phyloP scores from a whole-genome alignment of 2,329 filamentous ascomycete species.

The Pseudocercospora cruenta region DNA sequence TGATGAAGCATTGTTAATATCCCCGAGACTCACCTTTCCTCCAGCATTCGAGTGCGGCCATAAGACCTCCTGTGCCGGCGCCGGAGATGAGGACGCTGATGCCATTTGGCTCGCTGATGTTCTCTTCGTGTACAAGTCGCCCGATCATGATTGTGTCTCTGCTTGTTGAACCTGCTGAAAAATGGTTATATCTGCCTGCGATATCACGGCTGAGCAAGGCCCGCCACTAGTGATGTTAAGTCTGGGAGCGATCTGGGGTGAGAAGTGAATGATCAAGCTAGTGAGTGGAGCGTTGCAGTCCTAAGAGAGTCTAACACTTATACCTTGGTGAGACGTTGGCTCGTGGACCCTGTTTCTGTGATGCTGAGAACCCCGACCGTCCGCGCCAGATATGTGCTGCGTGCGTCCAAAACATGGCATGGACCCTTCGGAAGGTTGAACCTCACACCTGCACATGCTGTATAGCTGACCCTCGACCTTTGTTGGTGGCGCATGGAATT shows the following conservation, averaged over 20 bases:
- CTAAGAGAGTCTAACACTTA: background rate
- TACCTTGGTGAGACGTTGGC: background rate
- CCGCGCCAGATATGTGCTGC: background rate
- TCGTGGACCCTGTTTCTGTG: background rate
- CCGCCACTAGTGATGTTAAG: background rate
- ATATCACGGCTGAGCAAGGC: background rate
- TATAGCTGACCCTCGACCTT: background rate
- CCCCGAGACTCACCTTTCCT: slow-evolving; percentile 21
- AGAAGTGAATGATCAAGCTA: background rate
- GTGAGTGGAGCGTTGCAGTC: background rate
- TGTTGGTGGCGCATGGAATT: background rate
- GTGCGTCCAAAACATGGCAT: no score
- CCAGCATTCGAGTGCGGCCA: slow-evolving; percentile 26
- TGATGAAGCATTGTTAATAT: background rate
- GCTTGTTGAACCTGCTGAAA: background rate
- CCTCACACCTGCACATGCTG: background rate
- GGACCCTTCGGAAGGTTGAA: background rate
- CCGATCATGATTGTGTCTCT: background rate
- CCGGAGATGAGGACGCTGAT: slow-evolving; percentile 20
- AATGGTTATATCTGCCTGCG: background rate
- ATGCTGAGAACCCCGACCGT: background rate
- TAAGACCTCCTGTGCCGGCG: slow-evolving; percentile 25
- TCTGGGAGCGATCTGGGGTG: background rate
- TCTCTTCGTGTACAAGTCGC: background rate
- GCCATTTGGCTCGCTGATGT: background rate